Base-by-base conservation (phyloP, 2,329 filamentous ascomycete genomes). In the Chaetothyriales sp. region DNA sequence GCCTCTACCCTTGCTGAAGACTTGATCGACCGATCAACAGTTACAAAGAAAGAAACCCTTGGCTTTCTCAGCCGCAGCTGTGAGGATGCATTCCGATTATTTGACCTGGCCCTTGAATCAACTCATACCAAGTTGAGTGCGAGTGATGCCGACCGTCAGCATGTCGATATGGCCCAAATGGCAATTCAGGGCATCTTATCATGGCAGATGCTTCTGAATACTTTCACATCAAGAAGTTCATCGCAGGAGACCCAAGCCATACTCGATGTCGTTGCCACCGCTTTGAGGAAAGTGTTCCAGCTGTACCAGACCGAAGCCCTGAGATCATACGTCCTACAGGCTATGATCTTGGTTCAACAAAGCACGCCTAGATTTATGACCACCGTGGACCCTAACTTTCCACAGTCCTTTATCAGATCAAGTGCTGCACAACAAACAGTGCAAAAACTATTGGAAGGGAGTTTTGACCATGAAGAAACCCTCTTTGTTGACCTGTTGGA, bases 1-100 rank as follows among this genome's bases (percentile, higher is more conserved):
- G 51, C 65, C 18, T 64, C 65, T 25, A 65, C 64, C 6, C 55
- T 71, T 12, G 67, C 65, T 2, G 69, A 71, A 55, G 69, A 58
- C 28, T 44, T 57, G 28, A 51, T 15, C 42, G 49, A 22, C 43
- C 51, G 43, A 36, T 22, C 51, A 26, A 19, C 36, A 26, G 26
- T 44, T 5, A 46, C 49, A 46, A 46, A 55, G 44, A 36, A 49
- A 42, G 46, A 43, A n/a, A 43, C 54, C n/a, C 42, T 51, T 15
- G n/a, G 43, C 18, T 55, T 47, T 9, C 39, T 55, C 32, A 46
- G 52, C 28, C 50, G 49, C 28, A 56, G 54, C 19, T 51, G 51
- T 49, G 18, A 48, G 4, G 58, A 60, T 47, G 45, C 49, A 1
- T 58, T 53, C 54, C 51, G 53, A 5, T 44, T 59, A 6, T 52